Conservation (phyloP, 2,329 filamentous ascomycete genomes). For the Scedosporium aurantiacum region DNA sequence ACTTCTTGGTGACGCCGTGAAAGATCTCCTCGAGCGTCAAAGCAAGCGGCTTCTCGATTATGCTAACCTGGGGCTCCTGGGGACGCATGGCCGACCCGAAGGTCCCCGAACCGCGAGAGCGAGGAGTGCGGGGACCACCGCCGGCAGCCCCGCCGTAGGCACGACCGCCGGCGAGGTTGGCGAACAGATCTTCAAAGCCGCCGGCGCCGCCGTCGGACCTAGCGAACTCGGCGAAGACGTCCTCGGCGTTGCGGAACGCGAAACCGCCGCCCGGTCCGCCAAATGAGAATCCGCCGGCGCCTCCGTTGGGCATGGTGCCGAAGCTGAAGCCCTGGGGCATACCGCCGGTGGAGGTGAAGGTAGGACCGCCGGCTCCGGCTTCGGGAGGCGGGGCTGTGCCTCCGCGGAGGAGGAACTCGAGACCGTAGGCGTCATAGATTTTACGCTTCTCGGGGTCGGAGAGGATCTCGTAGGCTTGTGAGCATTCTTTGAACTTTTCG, state of each 20-base stretch:
- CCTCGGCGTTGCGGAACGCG: slow-evolving; percentile 71
- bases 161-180: slow-evolving; percentile 26
- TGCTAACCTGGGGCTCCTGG: slow-evolving; percentile 57
- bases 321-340: slow-evolving; percentile 42
- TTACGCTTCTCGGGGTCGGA: slow-evolving; percentile 96
- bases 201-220: slow-evolving; percentile 30
- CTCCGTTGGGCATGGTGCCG: slow-evolving; percentile 30
- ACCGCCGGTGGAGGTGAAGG: slow-evolving; percentile 48
- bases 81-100: slow-evolving; percentile 37
- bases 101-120: slow-evolving; percentile 20
- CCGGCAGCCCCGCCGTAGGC: slow-evolving; percentile 2
- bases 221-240: slow-evolving; percentile 77
- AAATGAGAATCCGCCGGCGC: slow-evolving; percentile 52
- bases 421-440: slow-evolving; percentile 86
- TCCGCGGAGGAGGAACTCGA: slow-evolving; percentile 82
- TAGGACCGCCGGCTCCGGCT: slow-evolving; percentile 42
- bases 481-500: slow-evolving; percentile 97
- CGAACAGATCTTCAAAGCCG: slow-evolving; percentile 24
- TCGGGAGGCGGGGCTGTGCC: slow-evolving; percentile 57
- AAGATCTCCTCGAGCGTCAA: slow-evolving; percentile 83
- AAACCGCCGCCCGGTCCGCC: slow-evolving; percentile 52
- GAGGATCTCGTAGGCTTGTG: slow-evolving; percentile 95
- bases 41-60: slow-evolving; percentile 73
- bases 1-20: slow-evolving; percentile 83
- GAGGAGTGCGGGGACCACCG: neutral